phyloP scores from a whole-genome alignment of 768 basidiomycete genomes.

The Psilocybe azurescens region DNA sequence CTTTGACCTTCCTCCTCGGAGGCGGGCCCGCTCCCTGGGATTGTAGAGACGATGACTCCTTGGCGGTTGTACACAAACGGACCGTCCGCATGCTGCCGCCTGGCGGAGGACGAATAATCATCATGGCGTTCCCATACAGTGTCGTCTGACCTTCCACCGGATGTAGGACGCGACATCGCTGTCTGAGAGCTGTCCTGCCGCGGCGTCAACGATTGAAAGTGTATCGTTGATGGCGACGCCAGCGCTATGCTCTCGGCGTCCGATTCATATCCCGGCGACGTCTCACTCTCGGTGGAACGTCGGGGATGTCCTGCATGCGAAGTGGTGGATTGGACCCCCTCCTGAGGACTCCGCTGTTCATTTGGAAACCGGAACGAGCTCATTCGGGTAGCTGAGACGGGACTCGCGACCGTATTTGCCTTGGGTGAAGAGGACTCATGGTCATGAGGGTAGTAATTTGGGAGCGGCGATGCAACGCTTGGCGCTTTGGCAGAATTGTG shows the following conservation, averaged over 20 bases:
- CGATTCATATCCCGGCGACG: conserved; percentile 45
- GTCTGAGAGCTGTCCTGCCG: conserved; percentile 23
- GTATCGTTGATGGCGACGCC: conserved; percentile 27
- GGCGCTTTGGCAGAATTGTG: conserved; percentile 33
- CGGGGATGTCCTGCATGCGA: conserved; percentile 20
- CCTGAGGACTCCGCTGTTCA: conserved; percentile 16
- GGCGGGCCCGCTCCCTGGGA: conserved; percentile 18
- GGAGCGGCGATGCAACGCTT: conserved; percentile 28
- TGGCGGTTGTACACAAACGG: conserved; percentile 33
- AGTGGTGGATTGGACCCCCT: conserved; percentile 9
- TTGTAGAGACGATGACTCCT: conserved; percentile 21
- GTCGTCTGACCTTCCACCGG: conserved; percentile 34
- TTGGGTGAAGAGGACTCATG: conserved; percentile 20
- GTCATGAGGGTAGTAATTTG: conserved; percentile 28
- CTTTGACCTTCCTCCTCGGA: conserved; percentile 17
- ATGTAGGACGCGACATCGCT: conserved; percentile 26
- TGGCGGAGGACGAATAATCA: conserved; percentile 10
- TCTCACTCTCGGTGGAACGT: conserved; percentile 33
- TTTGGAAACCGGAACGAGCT: conserved; percentile 29
- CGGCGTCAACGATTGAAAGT: conserved; percentile 18
- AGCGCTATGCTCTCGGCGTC: conserved; percentile 31
- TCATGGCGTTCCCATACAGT: conserved; percentile 34
- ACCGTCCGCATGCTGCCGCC: conserved; percentile 37
- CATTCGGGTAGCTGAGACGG: conserved; percentile 22
- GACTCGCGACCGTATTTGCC: conserved; percentile 17